Conservation (phyloP, 805 yeast species). For the Candida orba region DNA sequence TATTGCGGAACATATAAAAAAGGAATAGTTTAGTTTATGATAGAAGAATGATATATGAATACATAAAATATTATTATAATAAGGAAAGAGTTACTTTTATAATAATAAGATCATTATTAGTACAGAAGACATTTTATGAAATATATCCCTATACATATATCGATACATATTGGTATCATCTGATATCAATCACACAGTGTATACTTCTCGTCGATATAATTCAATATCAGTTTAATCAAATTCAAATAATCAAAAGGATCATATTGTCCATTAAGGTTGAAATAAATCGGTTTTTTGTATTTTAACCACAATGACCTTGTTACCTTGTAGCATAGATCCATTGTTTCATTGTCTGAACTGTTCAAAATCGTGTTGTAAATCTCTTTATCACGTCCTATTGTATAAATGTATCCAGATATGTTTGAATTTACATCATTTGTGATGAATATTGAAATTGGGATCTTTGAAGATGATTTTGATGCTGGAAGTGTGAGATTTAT, state of each 20-base stretch:
- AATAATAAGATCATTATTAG: no score
- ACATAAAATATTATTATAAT: no score
- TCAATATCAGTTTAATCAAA: constrained; percentile 24
- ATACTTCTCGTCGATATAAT: constrained; percentile 14
- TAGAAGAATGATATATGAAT: not conserved
- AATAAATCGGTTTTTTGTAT: constrained; percentile 37
- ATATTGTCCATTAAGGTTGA: constrained; percentile 35
- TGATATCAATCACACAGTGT: no score
- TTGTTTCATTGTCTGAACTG: constrained; percentile 28
- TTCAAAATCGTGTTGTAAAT: constrained; percentile 38
- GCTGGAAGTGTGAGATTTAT: constrained; percentile 12
- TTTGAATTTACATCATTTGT: constrained; percentile 25
- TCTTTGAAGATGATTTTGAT: constrained; percentile 5
- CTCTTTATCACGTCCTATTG: constrained; percentile 28
- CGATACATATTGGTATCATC: constrained; percentile 10
- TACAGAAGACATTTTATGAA: no score
- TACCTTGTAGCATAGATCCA: constrained; percentile 38
- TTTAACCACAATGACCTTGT: constrained; percentile 35
- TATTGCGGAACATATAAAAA: not conserved
- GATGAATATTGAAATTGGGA: constrained; percentile 32
- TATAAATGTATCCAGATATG: constrained; percentile 39
- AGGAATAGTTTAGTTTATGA: not conserved
- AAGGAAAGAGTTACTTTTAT: no score
- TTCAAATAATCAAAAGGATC: constrained; percentile 27
- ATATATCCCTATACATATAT: not conserved